Conservation (phyloP, 2,329 filamentous ascomycete species). For the Penicillium paneum region DNA sequence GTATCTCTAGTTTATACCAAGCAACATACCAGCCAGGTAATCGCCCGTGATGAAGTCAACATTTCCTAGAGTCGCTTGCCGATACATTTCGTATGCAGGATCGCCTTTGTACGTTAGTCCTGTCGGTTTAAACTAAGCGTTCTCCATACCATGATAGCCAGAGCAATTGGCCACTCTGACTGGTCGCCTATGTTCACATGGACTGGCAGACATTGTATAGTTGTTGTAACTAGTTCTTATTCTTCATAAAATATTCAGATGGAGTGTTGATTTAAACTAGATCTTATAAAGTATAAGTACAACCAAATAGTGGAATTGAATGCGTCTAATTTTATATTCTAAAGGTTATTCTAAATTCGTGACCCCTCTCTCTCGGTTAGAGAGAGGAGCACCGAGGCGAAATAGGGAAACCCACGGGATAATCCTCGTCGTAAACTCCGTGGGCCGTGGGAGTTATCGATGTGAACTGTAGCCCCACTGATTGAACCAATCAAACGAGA, state of each 20-base stretch:
- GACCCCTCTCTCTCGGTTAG: neutral
- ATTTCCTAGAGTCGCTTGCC: slow-evolving; percentile 36
- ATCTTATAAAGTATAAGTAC: neutral
- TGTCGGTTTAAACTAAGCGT: neutral
- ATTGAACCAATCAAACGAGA: neutral
- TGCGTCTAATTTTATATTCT: neutral
- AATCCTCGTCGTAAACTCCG: neutral
- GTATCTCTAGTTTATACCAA: neutral
- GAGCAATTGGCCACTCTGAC: slow-evolving; percentile 37
- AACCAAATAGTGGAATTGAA: neutral
- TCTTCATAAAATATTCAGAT: neutral
- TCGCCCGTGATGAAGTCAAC: slow-evolving; percentile 56
- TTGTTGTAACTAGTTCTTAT: too few relatives aligned
- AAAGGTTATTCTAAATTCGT: neutral
- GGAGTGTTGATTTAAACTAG: neutral
- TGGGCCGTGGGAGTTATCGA: neutral
- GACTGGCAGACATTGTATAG: neutral
- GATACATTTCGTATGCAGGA: slow-evolving; percentile 37
- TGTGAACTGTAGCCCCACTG: too few relatives aligned
- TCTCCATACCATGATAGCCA: slow-evolving; percentile 26
- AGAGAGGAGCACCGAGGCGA: neutral
- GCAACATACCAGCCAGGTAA: slow-evolving; percentile 46
- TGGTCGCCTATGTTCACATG: slow-evolving; percentile 12
- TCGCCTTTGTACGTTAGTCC: slow-evolving; percentile 23
- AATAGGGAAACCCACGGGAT: neutral